These are phyloP conservation scores for Lagenidium giganteum DNA, from an alignment of 352 stramenopile genomes.

Conservation along the genomic window DNA sequence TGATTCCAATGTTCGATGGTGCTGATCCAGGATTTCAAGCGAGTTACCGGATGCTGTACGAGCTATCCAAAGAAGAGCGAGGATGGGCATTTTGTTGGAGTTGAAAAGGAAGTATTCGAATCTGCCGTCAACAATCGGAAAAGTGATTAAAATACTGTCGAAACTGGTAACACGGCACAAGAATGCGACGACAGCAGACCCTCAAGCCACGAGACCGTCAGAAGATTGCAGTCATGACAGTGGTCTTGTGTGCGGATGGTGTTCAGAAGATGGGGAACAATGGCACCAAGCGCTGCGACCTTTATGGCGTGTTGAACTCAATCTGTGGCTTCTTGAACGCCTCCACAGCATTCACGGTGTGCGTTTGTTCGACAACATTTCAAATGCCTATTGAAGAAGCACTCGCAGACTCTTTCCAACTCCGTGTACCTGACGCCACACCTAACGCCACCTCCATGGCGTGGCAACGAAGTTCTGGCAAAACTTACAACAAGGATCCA, in stretches of 20 bases:
- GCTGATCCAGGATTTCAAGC: slow-evolving; percentile 10
- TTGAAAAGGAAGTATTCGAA: not conserved
- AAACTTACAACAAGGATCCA: slow-evolving; percentile 9
- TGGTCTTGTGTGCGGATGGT: slow-evolving; percentile 23
- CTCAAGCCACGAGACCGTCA: no score
- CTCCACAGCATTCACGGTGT: no score
- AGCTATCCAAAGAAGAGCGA: slow-evolving; percentile 18
- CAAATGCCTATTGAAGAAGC: no score
- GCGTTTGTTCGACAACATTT: no score
- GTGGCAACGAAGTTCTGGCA: slow-evolving; percentile 5
- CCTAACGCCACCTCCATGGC: slow-evolving; percentile 2
- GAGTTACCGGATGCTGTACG: slow-evolving; percentile 22
- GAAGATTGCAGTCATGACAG: slow-evolving; percentile 19
- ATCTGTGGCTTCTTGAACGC: no score
- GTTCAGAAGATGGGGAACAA: slow-evolving; percentile 19
- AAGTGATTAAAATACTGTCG: slow-evolving; percentile 2
- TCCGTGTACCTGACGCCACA: no score
- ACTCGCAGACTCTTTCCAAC: no score
- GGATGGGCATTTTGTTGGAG: not conserved
- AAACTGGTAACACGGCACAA: no score
- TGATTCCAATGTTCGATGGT: not conserved
- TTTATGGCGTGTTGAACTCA: no score
- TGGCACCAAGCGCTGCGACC: no score
- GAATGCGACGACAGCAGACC: no score
- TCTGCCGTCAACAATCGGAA: not conserved